Conservation (phyloP, 345 rosid genomes). For the Acer negundo region DNA sequence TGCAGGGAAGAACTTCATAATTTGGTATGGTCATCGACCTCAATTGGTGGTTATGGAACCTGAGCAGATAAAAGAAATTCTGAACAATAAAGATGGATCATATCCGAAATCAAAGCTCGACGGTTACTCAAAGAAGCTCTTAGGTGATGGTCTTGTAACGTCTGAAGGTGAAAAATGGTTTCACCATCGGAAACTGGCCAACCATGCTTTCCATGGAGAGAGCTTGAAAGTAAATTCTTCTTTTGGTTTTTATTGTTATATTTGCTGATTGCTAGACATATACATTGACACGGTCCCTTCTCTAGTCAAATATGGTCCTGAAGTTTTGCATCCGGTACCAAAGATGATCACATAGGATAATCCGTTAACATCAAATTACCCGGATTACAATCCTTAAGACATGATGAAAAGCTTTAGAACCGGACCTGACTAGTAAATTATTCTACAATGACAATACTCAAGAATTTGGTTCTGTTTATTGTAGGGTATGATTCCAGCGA, state of each 20-base stretch:
- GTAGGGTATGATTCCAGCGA: conserved; percentile 39
- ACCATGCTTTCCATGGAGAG: conserved; percentile 49
- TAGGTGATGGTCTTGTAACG: conserved; percentile 43
- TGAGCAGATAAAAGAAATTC: conserved; percentile 42
- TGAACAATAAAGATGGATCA: conserved; percentile 34
- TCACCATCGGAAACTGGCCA: conserved; percentile 45
- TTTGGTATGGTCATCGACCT: conserved; percentile 40
- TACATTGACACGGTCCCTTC: no score
- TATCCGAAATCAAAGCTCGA: conserved; percentile 8
- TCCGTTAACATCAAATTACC: no score
- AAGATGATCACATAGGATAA: no score
- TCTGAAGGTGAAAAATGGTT: conserved; percentile 45
- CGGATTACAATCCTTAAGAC: no score
- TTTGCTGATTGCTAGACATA: no score
- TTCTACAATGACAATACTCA: no score
- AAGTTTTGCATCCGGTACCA: no score
- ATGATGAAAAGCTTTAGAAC: no score
- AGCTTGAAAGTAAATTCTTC: conserved; percentile 35
- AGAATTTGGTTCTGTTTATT: background rate
- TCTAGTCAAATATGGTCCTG: no score
- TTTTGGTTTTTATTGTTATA: background rate
- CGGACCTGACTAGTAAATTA: no score
- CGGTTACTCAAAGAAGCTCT: conserved; percentile 15
- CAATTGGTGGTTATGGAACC: conserved; percentile 41
- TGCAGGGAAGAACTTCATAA: conserved; percentile 39